phyloP scores from a whole-genome alignment of 345 rosid genomes.

The Murraya koenigii region DNA sequence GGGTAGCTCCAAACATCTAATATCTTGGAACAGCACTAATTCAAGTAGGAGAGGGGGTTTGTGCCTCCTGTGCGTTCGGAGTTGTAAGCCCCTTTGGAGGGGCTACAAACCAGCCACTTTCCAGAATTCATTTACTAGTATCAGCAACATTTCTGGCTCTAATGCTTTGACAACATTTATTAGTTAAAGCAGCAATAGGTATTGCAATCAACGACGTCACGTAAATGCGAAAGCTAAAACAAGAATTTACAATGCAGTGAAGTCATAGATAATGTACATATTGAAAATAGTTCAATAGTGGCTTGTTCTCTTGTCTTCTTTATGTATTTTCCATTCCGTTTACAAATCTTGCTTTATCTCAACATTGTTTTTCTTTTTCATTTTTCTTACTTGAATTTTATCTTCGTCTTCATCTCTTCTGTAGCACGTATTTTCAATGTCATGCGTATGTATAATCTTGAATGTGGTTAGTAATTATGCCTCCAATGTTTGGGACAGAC shows the following conservation, averaged over 20 bases:
- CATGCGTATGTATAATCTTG: too few species aligned
- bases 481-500: too few species aligned
- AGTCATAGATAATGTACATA: not conserved
- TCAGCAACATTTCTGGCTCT: slow-evolving; percentile 35
- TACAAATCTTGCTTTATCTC: not conserved
- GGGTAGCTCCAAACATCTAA: not conserved
- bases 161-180: slow-evolving; percentile 9
- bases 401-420: too few species aligned
- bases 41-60: slow-evolving; percentile 35
- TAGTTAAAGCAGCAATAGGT: not conserved
- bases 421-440: too few species aligned
- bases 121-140: slow-evolving; percentile 24
- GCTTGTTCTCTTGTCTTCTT: not conserved
- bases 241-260: not conserved
- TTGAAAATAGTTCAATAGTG: not conserved
- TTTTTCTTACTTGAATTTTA: too few species aligned
- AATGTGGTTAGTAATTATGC: too few species aligned
- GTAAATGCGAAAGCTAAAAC: not conserved
- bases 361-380: not conserved
- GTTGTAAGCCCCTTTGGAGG: slow-evolving; percentile 58
- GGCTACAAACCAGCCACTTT: slow-evolving; percentile 25
- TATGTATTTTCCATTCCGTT: not conserved
- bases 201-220: not conserved
- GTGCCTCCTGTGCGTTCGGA: slow-evolving; percentile 57
- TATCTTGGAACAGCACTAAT: slow-evolving; percentile 44